Evolutionary conservation across 192 early-diverging fungal genomes (phyloP).

Genomic region (Linnemannia zychae): DNA sequence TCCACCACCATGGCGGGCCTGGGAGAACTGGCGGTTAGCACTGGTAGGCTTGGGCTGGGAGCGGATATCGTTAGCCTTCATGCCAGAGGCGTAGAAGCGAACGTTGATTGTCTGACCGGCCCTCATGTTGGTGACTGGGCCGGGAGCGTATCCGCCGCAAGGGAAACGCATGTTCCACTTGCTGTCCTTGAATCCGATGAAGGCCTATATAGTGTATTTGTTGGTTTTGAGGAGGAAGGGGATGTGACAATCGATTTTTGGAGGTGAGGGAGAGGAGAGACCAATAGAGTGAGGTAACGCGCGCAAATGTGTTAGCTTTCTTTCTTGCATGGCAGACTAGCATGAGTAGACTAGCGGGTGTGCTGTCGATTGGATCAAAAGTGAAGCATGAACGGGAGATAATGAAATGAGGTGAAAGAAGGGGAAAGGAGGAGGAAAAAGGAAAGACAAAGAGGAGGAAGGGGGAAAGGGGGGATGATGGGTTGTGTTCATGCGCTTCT

Average conservation of each 20-base stretch:
- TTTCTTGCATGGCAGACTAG: neutral
- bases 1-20: conserved; percentile 75
- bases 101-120: conserved; percentile 65
- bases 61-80: conserved; percentile 26
- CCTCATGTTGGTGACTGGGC: conserved; percentile 59
- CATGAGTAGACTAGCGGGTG: neutral
- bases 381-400: neutral
- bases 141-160: conserved; percentile 57
- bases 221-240: neutral
- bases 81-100: conserved; percentile 57
- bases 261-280: neutral
- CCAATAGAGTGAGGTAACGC: neutral
- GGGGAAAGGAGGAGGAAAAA: neutral
- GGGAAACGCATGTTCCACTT: conserved; percentile 40
- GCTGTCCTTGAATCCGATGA: conserved; percentile 47
- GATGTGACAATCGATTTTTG: neutral
- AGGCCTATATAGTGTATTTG: conserved; percentile 18
- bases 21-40: conserved; percentile 27
- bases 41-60: conserved; percentile 40
- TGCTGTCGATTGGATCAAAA: neutral
- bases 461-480: too few species aligned
- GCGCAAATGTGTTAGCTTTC: neutral
- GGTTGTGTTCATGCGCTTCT: neutral
- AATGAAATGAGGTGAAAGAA: too few species aligned
- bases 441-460: neutral